Conservation (phyloP, 257 asterid species). For the Marsdenia floribunda region DNA sequence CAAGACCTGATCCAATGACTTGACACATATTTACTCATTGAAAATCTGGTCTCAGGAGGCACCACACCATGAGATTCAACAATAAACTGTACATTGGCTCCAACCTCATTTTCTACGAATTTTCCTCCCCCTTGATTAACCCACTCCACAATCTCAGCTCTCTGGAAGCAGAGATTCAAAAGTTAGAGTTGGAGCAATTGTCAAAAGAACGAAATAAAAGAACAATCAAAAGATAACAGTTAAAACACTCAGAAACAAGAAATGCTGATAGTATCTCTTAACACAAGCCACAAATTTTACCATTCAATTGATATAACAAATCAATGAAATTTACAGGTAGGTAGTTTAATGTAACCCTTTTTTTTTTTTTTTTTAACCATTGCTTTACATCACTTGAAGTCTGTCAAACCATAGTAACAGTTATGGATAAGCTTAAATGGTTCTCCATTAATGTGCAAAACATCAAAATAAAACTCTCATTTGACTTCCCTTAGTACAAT, state of each 20-base stretch:
- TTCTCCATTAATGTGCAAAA: not conserved
- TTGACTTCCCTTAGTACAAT: not conserved
- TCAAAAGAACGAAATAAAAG: slow-evolving; percentile 16
- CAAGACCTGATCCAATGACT: slow-evolving; percentile 90
- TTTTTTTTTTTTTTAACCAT: not conserved
- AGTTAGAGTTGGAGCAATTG: slow-evolving; percentile 13
- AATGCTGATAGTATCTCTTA: not conserved
- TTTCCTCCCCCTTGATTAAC: slow-evolving; percentile 80
- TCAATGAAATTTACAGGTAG: not conserved
- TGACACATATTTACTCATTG: slow-evolving; percentile 50
- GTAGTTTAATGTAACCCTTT: not conserved
- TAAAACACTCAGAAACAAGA: not conserved
- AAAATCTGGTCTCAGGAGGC: slow-evolving; percentile 26
- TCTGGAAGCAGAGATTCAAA: slow-evolving; percentile 41
- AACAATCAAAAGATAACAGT: slow-evolving; percentile 5
- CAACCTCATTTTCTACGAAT: slow-evolving; percentile 51
- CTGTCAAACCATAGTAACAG: not conserved
- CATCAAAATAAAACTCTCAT: slow-evolving; percentile 1
- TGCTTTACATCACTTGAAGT: not conserved
- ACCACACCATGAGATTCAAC: slow-evolving; percentile 76
- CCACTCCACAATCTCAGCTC: slow-evolving; percentile 79
- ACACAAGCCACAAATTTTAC: not conserved
- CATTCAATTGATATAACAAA: not conserved
- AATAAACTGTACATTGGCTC: slow-evolving; percentile 51
- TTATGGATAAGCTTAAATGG: not conserved